These are phyloP conservation scores for Gnetum montanum DNA, from an alignment of 75 land plant genomes.

Conservation along the genomic window DNA sequence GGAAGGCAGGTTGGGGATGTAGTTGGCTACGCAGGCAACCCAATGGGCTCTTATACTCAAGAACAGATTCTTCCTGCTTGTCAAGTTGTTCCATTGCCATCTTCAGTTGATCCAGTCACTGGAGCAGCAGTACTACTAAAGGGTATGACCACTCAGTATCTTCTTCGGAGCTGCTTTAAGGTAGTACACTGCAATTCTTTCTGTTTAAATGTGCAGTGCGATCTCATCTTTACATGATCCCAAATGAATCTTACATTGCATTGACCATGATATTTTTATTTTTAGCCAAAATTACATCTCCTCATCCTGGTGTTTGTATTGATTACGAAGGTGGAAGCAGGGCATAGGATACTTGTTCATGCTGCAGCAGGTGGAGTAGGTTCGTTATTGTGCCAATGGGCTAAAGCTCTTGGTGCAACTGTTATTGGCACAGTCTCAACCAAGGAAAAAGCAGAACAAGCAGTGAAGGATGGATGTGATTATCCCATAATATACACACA, in stretches of 20 bases:
- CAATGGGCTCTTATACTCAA: conserved; percentile 84
- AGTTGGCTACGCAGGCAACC: conserved; percentile 75
- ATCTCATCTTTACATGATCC: neutral
- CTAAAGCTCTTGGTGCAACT: conserved; percentile 76
- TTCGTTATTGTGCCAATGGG: conserved; percentile 88
- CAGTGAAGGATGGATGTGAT: conserved; percentile 77
- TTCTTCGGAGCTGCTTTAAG: conserved; percentile 72
- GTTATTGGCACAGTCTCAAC: conserved; percentile 91
- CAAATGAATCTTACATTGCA: neutral
- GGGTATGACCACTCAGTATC: conserved; percentile 87
- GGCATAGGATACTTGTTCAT: conserved; percentile 84
- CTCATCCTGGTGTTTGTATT: too few species aligned
- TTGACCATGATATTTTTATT: neutral
- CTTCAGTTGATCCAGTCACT: conserved; percentile 37
- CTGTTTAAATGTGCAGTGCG: neutral
- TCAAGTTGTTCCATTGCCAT: conserved; percentile 67
- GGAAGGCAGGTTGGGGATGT: conserved; percentile 70
- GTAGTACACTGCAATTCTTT: conserved; percentile 16
- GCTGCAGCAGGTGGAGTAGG: conserved; percentile 97
- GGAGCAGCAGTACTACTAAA: conserved; percentile 79
- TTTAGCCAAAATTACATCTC: too few species aligned
- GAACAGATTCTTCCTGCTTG: conserved; percentile 81
- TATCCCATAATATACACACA: conserved; percentile 78
- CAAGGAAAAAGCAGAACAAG: conserved; percentile 73
- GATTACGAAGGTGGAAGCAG: conserved; percentile 70